Evolutionary conservation across 2,329 filamentous ascomycete genomes (phyloP), one percentile per base, ranked within the genome.

Genomic region (Ceratocystis lukuohia): DNA sequence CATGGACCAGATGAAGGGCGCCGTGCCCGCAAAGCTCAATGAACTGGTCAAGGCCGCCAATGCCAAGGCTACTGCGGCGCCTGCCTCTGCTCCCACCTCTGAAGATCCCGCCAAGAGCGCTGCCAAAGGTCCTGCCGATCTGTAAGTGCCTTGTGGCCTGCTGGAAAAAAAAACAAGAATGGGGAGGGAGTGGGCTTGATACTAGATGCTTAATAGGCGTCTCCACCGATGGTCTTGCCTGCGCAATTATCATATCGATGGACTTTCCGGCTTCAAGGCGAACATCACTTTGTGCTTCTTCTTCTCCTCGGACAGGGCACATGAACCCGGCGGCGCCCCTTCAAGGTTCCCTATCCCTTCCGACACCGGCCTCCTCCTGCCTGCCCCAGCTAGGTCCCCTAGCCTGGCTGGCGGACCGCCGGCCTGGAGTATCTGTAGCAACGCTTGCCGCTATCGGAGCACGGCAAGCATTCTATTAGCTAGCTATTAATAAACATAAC

Each of bases 31-130:
- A 6, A 61, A 64, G n/a, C 67, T 70, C n/a, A 68, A 68, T 68
- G 53, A 64, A 30, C 50, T 69, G 45, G 67, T 65, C 20, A 59
- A 50, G 53, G 1, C 22, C 5, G 64, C 70, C 69, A 22, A 72
- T 65, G 1, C 69, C 73, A 37, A 76, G 64, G 63, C 74, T 74
- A 30, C 50, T 5, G 41, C 61, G 20, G 37, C 64, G 10, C 20
- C 25, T 20, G 17, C 46, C 37, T 12, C 37, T 41, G 37, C 37
- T 22, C 15, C 15, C 15, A 6, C 5, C n/a, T 25, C 48, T 53
- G 48, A 41, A 41, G 37, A 41, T 41, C 37, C 48, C 22, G 10
- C 17, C 15, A 22, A 50, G 46, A 7, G 6, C 20, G 50, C 22
- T 20, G 53, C 28, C 53, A 25, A 57, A 22, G 22, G 25, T 7